These are phyloP conservation scores for Lyophyllum decastes DNA, from an alignment of 768 basidiomycete species.

Conservation along the genomic window DNA sequence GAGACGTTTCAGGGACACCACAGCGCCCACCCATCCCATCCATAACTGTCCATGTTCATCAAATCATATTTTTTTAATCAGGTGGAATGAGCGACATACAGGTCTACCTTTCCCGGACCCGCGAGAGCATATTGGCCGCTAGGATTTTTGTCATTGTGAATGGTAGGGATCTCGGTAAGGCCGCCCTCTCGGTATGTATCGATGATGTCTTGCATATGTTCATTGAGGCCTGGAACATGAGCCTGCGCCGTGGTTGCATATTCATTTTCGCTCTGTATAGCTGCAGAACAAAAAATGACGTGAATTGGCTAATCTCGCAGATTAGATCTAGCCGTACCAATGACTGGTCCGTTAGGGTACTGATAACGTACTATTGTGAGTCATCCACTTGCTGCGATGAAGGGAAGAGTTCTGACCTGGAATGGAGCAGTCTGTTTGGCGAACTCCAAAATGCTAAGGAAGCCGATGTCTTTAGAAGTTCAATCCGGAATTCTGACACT, in stretches of 20 bases:
- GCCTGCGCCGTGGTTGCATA: constrained; percentile 31
- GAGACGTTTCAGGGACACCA: no score
- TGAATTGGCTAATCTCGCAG: not conserved
- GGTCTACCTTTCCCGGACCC: constrained; percentile 35
- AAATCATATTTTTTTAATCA: not conserved
- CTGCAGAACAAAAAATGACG: constrained; percentile 6
- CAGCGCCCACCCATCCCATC: constrained; percentile 31
- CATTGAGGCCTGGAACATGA: constrained; percentile 32
- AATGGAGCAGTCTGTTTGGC: constrained; percentile 33
- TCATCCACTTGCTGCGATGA: constrained; percentile 3
- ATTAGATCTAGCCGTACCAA: constrained; percentile 25
- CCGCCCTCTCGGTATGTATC: constrained; percentile 36
- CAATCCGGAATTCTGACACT: not conserved
- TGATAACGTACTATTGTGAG: constrained; percentile 20
- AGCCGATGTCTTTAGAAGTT: not conserved
- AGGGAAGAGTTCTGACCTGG: constrained; percentile 26
- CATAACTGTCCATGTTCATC: constrained; percentile 34
- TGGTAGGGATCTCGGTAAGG: constrained; percentile 36
- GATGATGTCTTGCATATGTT: constrained; percentile 46
- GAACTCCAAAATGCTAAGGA: constrained; percentile 25
- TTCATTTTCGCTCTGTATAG: constrained; percentile 49
- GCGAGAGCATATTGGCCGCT: constrained; percentile 28
- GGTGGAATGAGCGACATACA: constrained; percentile 19
- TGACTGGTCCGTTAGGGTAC: constrained; percentile 45
- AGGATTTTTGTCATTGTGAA: constrained; percentile 35